These are phyloP conservation scores for Citropsis articulata DNA, from an alignment of 345 rosid species.

Conservation along the genomic window DNA sequence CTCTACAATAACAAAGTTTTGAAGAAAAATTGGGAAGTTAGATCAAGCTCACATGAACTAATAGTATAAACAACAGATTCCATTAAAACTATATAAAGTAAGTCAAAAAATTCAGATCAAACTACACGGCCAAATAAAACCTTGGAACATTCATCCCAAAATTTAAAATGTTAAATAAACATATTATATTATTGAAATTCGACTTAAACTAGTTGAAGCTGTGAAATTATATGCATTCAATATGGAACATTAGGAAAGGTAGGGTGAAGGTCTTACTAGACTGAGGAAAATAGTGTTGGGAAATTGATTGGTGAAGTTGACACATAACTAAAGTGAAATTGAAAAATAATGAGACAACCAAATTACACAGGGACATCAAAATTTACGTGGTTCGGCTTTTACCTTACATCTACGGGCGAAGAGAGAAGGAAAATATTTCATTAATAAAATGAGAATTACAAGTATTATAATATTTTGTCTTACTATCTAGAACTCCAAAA, in stretches of 20 bases:
- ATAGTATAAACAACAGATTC: background rate
- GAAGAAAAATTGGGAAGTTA: background rate
- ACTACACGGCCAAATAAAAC: background rate
- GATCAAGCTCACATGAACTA: background rate
- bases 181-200: background rate
- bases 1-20: background rate
- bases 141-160: background rate
- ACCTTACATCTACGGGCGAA: too few species aligned
- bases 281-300: conserved; percentile 31
- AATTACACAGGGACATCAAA: too few species aligned
- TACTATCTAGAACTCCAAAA: too few species aligned
- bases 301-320: too few species aligned
- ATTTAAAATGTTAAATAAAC: background rate
- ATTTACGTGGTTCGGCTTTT: too few species aligned
- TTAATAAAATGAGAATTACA: too few species aligned
- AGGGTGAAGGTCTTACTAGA: conserved; percentile 48
- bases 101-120: background rate
- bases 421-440: too few species aligned
- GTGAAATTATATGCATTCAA: background rate
- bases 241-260: background rate
- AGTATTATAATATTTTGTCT: too few species aligned
- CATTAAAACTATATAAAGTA: background rate
- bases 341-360: too few species aligned
- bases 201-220: background rate
- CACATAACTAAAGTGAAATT: too few species aligned